Base-by-base conservation (phyloP, 2,329 filamentous ascomycete species). In the Apiospora sp. region DNA sequence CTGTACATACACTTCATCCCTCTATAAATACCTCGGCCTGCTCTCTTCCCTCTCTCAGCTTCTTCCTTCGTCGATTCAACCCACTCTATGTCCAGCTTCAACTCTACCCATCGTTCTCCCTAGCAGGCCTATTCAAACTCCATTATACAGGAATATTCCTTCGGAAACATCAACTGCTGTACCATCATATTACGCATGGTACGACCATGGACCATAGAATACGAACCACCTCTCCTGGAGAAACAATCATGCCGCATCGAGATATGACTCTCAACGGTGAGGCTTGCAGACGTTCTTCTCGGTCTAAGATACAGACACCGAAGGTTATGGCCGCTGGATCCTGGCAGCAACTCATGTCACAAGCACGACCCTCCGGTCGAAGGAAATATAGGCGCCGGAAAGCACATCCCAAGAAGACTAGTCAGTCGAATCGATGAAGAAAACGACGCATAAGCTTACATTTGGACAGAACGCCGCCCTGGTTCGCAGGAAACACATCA, bases 341-440 rank as follows among this genome's bases (percentile, higher is more conserved):
- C n/a, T n/a, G n/a, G n/a, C n/a, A n/a, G n/a, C n/a, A n/a, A n/a
- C n/a, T n/a, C n/a, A n/a, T n/a, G n/a, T n/a, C n/a, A n/a, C n/a
- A n/a, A n/a, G n/a, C n/a, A n/a, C n/a, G n/a, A n/a, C n/a, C n/a
- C n/a, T 51, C 48, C 48, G 10, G 48, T 24, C n/a, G 13, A 51
- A 27, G 48, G 7, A 24, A 24, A 12, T 51, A 51, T 13, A 51
- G n/a, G 48, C 48, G 48, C n/a, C 48, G n/a, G n/a, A 51, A 51
- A 51, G n/a, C 48, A 51, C 48, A 7, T 51, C 48, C n/a, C n/a
- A 51, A 51, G 1, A 51, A 27, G 6, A 51, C 48, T 51, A 51
- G n/a, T 51, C n/a, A 51, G n/a, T 51, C 48, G 48, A 51, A 51
- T 51, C n/a, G 48, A 51, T 51, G n/a, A 51, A 51, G 48, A 51